Evolutionary conservation across 139 green algal genomes (phyloP).

Genomic region (Chlamydomonas incerta): DNA sequence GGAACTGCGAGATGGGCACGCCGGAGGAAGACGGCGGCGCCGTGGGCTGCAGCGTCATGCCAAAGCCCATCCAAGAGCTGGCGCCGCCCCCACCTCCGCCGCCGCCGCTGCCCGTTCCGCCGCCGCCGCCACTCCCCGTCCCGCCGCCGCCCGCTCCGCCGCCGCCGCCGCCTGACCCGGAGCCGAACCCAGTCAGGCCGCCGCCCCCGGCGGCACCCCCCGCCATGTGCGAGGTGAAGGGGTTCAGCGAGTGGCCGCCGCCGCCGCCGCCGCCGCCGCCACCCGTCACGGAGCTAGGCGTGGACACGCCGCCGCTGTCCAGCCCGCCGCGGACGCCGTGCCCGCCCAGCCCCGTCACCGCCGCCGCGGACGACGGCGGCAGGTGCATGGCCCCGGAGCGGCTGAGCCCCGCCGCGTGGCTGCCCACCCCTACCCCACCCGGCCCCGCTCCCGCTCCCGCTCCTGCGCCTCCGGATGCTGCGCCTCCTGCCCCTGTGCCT

Average conservation of each 20-base stretch:
- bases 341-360: no score
- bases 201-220: background rate
- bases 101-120: background rate
- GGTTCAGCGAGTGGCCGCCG: background rate
- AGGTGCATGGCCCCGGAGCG: no score
- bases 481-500: background rate
- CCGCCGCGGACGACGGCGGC: no score
- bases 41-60: conserved; percentile 16
- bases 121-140: background rate
- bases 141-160: background rate
- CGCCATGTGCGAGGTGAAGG: background rate
- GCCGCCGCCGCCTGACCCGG: background rate
- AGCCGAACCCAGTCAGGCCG: background rate
- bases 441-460: no score
- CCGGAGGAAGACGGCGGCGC: background rate
- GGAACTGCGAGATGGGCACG: conserved; percentile 11
- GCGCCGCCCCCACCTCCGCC: background rate
- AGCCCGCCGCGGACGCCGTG: no score
- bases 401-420: no score
- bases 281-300: no score
- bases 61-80: conserved; percentile 35
- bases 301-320: no score
- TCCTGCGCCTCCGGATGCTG: background rate
- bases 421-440: no score
- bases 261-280: no score